phyloP scores from a whole-genome alignment of 176 grass and related monocot genomes.

The bread wheat (Triticum aestivum) region DNA sequence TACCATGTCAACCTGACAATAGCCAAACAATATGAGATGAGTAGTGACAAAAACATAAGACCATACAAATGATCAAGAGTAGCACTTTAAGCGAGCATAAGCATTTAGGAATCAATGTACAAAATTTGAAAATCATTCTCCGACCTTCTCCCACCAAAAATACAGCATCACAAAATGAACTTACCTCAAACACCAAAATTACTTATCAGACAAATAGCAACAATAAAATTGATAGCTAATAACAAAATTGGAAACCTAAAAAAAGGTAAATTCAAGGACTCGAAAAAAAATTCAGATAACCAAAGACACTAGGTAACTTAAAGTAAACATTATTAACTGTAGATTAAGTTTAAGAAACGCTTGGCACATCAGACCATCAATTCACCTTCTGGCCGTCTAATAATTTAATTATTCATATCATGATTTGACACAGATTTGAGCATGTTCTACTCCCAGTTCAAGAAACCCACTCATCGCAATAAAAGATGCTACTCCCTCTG shows the following conservation, averaged over 20 bases:
- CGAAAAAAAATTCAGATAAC: neutral
- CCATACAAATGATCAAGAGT: neutral
- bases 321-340: neutral
- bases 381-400: neutral
- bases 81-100: neutral
- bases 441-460: neutral
- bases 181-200: neutral
- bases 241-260: constrained; percentile 17
- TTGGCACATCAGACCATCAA: neutral
- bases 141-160: neutral
- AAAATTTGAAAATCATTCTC: neutral
- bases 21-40: neutral
- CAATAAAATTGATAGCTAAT: neutral
- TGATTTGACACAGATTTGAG: neutral
- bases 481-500: neutral
- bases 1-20: constrained; percentile 92
- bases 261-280: neutral
- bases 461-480: neutral
- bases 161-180: neutral
- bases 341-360: neutral
- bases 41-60: neutral
- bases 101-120: neutral
- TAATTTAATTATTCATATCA: neutral
- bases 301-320: neutral
- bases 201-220: neutral